Base-by-base conservation (phyloP, 1,139 yeast genomes). In the Taiozyma sp. region DNA sequence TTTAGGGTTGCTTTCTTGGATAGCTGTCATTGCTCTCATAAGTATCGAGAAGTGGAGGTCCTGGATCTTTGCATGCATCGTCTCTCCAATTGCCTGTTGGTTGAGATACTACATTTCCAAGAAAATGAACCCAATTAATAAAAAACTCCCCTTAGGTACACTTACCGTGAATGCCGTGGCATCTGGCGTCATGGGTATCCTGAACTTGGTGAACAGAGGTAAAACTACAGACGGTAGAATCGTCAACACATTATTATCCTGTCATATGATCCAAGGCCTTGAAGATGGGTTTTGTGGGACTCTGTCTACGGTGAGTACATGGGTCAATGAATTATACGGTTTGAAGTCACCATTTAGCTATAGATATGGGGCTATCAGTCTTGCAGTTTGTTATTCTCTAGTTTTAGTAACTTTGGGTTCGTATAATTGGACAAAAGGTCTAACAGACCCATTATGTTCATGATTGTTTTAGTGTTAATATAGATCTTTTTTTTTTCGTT, bases 281-380 rank as follows among this genome's bases (percentile, higher is more conserved):
- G 74, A 71, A 13, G 79, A 80, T 57, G 97, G 97, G 0, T 85
- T 83, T 55, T 85, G 95, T 64, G 97, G 96, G 0, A 76, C 83
- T 5, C 67, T 88, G 46, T 83, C 93, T 39, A 91, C 97, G 0
- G 80, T 88, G 39, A 83, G 91, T 51, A 85, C 96, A 0, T 85
- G 90, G 60, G 76, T 87, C 4, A 81, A 78, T 34, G 97, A 91
- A 64, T 65, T 88, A 43, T 73, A 73, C 57, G 71, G 70, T 0
- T 60, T 84, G 28, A 57, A 55, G 16, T 44, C 55, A 1, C 54
- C 54, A 27, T 53, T 52, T 13, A 68, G 61, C 57, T 75, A 75
- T 55, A 53, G 46, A 30, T 81, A 81, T 58, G 79, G 73, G 0
- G 27, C 64, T 6, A 47, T 55, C 0, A 74, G 81, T 23, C 57